Evolutionary conservation across 441 rosid species (phyloP).

Genomic region (Gossypium davidsonii): DNA sequence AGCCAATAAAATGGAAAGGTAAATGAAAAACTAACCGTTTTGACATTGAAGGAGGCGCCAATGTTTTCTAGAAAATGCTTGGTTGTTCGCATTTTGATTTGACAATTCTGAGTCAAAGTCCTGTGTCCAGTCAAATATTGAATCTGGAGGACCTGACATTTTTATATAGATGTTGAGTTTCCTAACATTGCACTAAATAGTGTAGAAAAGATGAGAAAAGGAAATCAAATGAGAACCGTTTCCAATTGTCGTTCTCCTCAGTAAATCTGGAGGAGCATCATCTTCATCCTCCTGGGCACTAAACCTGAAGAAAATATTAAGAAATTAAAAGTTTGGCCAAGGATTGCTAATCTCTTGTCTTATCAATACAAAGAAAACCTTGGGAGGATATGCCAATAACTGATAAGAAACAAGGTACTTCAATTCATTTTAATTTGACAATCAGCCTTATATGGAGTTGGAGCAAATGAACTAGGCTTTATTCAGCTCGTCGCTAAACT

Average conservation of each 20-base stretch:
- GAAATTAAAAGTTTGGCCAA: constrained; percentile 7
- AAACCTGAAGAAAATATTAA: constrained; percentile 41
- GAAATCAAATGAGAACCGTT: constrained; percentile 52
- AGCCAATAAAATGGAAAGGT: constrained; percentile 13
- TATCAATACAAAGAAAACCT: neutral
- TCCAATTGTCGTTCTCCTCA: constrained; percentile 92
- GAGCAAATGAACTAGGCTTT: neutral
- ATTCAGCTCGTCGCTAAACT: neutral
- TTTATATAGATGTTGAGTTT: constrained; percentile 26
- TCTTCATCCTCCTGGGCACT: constrained; percentile 95
- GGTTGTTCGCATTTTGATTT: constrained; percentile 70
- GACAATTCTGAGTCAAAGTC: constrained; percentile 73
- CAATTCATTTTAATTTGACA: neutral
- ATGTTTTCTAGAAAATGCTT: constrained; percentile 93
- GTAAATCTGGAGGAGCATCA: constrained; percentile 43
- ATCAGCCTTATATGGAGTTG: neutral
- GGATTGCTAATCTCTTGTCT: neutral
- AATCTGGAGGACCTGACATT: constrained; percentile 82
- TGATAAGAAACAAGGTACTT: neutral
- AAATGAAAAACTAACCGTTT: constrained; percentile 54
- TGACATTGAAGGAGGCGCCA: constrained; percentile 99
- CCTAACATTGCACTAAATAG: constrained; percentile 17
- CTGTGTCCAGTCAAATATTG: constrained; percentile 82
- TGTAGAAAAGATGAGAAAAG: constrained; percentile 13
- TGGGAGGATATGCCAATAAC: neutral